Conservation (phyloP, 2,329 filamentous ascomycete species). For the Ophiostoma sp. region DNA sequence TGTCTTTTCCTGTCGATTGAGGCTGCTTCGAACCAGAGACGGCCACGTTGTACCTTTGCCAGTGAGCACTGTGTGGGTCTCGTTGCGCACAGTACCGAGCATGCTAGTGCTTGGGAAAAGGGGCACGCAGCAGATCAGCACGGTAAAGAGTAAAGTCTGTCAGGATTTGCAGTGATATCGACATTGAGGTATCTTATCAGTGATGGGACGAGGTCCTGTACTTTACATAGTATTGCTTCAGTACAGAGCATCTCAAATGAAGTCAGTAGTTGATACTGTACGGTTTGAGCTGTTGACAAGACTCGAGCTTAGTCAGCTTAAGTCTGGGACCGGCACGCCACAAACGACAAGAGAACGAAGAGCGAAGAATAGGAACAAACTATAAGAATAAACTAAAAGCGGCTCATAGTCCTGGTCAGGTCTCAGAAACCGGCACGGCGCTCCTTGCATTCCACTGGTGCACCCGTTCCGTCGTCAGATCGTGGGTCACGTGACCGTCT, state of each 20-base stretch:
- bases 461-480: not conserved
- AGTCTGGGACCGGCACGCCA: not conserved
- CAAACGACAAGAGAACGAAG: not conserved
- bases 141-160: not conserved
- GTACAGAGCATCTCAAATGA: not conserved
- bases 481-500: not conserved
- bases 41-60: slow-evolving; percentile 17
- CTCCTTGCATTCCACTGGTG: slow-evolving; percentile 3
- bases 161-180: not conserved
- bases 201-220: no score
- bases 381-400: not conserved
- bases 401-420: not conserved
- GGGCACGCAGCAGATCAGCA: slow-evolving; percentile 15
- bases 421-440: not conserved
- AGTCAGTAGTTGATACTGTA: no score
- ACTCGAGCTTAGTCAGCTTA: not conserved
- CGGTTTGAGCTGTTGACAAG: no score
- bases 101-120: slow-evolving; percentile 19
- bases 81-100: slow-evolving; percentile 6
- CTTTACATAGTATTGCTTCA: no score
- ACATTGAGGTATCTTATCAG: not conserved
- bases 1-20: not conserved
- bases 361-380: not conserved
- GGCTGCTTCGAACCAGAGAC: slow-evolving; percentile 20
- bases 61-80: slow-evolving; percentile 8